These are phyloP conservation scores for Fusarium temperatum DNA, from an alignment of 2,329 filamentous ascomycete genomes.

Conservation along the genomic window DNA sequence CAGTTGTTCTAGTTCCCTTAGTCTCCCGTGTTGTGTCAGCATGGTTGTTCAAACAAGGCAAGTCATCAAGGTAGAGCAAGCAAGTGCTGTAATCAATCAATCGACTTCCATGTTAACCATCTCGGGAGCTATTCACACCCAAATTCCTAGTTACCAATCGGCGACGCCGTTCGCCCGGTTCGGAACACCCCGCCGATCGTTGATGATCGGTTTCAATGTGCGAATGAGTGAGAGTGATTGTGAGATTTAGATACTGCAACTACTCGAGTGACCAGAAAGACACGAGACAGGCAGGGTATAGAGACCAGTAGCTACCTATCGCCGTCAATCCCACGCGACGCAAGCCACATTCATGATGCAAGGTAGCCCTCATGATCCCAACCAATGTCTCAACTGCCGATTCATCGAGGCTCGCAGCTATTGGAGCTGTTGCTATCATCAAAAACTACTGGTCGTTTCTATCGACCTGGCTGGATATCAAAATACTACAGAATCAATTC, in stretches of 20 bases:
- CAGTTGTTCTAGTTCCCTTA: background rate
- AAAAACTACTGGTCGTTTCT: background rate
- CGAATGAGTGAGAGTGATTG: slow-evolving; percentile 4
- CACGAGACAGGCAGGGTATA: background rate
- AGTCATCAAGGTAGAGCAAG: slow-evolving; percentile 13
- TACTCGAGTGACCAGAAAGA: background rate
- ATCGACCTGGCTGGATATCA: background rate
- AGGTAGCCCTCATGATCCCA: slow-evolving; percentile 1
- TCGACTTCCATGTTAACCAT: background rate
- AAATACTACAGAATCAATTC: background rate
- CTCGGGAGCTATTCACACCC: slow-evolving; percentile 13
- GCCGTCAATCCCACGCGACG: slow-evolving; percentile 25
- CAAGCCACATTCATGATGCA: slow-evolving; percentile 21
- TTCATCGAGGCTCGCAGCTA: background rate
- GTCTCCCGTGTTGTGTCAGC: slow-evolving; percentile 6
- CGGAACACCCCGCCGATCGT: slow-evolving; percentile 34
- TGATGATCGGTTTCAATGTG: slow-evolving; percentile 23
- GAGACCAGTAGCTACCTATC: background rate
- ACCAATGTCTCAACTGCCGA: slow-evolving; percentile 29
- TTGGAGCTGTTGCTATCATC: background rate
- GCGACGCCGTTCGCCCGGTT: slow-evolving; percentile 34
- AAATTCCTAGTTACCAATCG: slow-evolving; percentile 30
- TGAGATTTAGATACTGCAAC: background rate
- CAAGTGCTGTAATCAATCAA: background rate
- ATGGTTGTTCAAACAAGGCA: slow-evolving; percentile 2